A percentile compares a stretch with the other conserved stretches of the same genome.
These are phyloP conservation scores for Gastrolobium villosum DNA, from an alignment of 306 rosid genomes.

Conservation along the genomic window DNA sequence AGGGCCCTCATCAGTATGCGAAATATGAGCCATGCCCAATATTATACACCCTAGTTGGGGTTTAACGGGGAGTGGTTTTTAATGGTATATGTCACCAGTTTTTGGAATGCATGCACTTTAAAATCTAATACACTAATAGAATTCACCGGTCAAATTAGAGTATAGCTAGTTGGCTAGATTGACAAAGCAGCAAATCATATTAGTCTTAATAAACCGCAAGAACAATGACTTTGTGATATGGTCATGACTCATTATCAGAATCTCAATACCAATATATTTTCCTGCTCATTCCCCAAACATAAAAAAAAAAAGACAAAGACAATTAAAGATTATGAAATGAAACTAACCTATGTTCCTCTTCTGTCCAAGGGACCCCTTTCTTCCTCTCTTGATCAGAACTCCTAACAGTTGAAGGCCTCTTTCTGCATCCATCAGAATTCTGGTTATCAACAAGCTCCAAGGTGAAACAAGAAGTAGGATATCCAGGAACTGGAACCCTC, in stretches of 20 bases:
- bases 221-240: not conserved
- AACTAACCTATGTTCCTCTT: conserved; percentile 79
- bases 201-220: not conserved
- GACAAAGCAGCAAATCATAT: not conserved
- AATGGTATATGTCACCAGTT: not conserved
- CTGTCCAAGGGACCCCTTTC: conserved; percentile 57
- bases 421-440: conserved; percentile 52
- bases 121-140: not conserved
- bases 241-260: not conserved
- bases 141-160: not conserved
- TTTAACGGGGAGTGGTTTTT: too few relatives aligned
- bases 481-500: conserved; percentile 66
- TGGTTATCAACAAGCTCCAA: conserved; percentile 58
- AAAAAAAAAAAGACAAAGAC: not conserved
- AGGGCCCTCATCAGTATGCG: too few relatives aligned
- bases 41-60: too few relatives aligned
- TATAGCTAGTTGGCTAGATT: not conserved
- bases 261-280: not conserved
- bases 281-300: not conserved
- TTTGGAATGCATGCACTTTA: not conserved
- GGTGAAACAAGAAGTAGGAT: conserved; percentile 56
- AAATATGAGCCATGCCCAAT: too few relatives aligned
- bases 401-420: conserved; percentile 52
- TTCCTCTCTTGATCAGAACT: conserved; percentile 71
- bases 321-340: conserved; percentile 15